These are phyloP conservation scores for Fusarium cyanostomum DNA, from an alignment of 2,329 filamentous ascomycete genomes.

Conservation along the genomic window DNA sequence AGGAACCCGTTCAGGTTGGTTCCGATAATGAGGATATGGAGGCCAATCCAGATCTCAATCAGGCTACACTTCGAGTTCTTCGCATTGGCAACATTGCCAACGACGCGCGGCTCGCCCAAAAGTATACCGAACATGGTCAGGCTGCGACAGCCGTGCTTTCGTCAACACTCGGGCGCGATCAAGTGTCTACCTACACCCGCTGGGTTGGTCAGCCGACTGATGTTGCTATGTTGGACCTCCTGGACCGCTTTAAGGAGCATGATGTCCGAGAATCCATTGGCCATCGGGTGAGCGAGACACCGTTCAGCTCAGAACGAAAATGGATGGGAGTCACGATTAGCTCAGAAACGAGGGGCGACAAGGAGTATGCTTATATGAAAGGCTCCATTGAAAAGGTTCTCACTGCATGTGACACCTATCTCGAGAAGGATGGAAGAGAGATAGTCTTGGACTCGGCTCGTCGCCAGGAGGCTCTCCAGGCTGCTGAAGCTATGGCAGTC, in stretches of 20 bases:
- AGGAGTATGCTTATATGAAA: conserved; percentile 93
- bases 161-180: conserved; percentile 74
- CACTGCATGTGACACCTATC: conserved; percentile 87
- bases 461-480: conserved; percentile 77
- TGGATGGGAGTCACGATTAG: conserved; percentile 98
- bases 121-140: conserved; percentile 74
- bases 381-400: conserved; percentile 90
- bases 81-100: conserved; percentile 97
- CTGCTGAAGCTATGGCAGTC: conserved; percentile 86
- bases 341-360: conserved; percentile 65
- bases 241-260: conserved; percentile 91
- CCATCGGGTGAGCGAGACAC: conserved; percentile 83
- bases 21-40: conserved; percentile 65
- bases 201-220: conserved; percentile 98
- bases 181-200: conserved; percentile 74
- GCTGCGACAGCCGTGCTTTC: conserved; percentile 81
- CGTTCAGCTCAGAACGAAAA: conserved; percentile 96
- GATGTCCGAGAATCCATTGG: conserved; percentile 89
- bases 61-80: conserved; percentile 81
- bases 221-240: conserved; percentile 92
- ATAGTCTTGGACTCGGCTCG: conserved; percentile 82
- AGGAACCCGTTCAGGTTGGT: conserved; percentile 61
- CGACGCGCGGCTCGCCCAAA: conserved; percentile 82
- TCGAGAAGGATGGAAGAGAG: conserved; percentile 86
- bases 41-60: conserved; percentile 64